Evolutionary conservation across 2,329 filamentous ascomycete genomes (phyloP).

Genomic region (Zymoseptoria passerinii): DNA sequence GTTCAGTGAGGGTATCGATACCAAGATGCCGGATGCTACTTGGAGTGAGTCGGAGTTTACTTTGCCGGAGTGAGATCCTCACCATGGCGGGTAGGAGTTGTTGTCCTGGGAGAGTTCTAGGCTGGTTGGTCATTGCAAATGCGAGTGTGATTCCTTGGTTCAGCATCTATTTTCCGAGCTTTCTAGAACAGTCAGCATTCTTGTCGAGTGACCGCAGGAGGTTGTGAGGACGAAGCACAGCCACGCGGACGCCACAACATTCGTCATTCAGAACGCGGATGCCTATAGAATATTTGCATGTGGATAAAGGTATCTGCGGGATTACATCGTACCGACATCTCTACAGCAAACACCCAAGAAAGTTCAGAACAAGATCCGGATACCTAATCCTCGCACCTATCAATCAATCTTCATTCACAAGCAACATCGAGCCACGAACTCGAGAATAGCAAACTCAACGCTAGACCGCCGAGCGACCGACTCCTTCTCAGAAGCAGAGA

Average conservation of each 20-base stretch:
- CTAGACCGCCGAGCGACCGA: not conserved
- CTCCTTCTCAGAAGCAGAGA: constrained; percentile 1
- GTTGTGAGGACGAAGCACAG: not conserved
- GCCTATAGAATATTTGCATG: not conserved
- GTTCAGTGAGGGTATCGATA: not conserved
- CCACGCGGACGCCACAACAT: not conserved
- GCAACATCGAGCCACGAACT: not conserved
- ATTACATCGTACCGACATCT: not conserved
- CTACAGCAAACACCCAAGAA: not conserved
- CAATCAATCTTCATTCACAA: not conserved
- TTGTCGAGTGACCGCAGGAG: too few species aligned
- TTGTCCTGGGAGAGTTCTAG: not conserved
- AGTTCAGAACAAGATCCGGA: not conserved
- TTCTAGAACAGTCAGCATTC: too few species aligned
- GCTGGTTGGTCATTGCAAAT: not conserved
- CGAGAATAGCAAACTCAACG: not conserved
- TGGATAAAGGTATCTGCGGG: not conserved
- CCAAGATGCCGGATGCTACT: not conserved
- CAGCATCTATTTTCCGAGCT: too few species aligned
- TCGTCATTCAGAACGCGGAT: not conserved
- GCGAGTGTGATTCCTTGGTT: not conserved
- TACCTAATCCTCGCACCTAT: not conserved
- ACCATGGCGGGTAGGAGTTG: not conserved
- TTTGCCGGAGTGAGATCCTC: not conserved
- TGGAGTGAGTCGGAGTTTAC: not conserved